phyloP scores from a whole-genome alignment of 2,329 filamentous ascomycete genomes.

The Scedosporium aurantiacum region DNA sequence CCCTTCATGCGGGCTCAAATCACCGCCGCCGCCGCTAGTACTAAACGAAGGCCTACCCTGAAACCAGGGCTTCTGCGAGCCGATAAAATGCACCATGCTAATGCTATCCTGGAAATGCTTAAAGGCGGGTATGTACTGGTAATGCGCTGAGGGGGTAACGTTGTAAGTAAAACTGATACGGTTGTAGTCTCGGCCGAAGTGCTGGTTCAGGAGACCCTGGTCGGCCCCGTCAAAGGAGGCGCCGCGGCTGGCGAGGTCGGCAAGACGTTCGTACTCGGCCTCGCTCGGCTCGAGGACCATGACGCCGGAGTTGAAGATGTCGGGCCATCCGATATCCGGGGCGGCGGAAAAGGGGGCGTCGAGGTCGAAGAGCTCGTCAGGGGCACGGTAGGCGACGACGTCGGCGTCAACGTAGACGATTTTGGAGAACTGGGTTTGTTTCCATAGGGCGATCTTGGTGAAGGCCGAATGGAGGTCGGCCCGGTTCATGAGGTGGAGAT shows the following conservation, averaged over 20 bases:
- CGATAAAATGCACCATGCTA: constrained; percentile 90
- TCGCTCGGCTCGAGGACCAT: constrained; percentile 83
- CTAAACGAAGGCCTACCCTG: constrained; percentile 42
- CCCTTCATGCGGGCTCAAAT: constrained; percentile 56
- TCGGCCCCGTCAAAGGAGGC: constrained; percentile 96
- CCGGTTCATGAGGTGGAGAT: constrained; percentile 85
- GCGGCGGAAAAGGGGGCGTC: constrained; percentile 55
- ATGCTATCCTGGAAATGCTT: constrained; percentile 85
- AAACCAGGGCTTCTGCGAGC: constrained; percentile 80
- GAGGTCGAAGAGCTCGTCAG: constrained; percentile 80
- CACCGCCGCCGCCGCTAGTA: constrained; percentile 35
- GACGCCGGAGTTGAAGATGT: constrained; percentile 95
- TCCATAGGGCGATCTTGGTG: constrained; percentile 94
- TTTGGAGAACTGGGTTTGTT: constrained; percentile 76
- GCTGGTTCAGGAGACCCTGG: constrained; percentile 89
- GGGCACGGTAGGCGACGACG: constrained; percentile 77
- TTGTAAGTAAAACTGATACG: constrained; percentile 93
- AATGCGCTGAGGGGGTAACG: constrained; percentile 90
- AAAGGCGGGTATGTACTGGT: constrained; percentile 95
- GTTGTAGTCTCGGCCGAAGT: constrained; percentile 76
- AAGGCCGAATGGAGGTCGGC: constrained; percentile 85
- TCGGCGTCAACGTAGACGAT: constrained; percentile 95
- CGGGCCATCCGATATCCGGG: constrained; percentile 95
- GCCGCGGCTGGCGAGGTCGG: constrained; percentile 71
- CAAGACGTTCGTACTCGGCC: constrained; percentile 77